Evolutionary conservation across 2,329 filamentous ascomycete species (phyloP).

Genomic region (Venturia pyrina): DNA sequence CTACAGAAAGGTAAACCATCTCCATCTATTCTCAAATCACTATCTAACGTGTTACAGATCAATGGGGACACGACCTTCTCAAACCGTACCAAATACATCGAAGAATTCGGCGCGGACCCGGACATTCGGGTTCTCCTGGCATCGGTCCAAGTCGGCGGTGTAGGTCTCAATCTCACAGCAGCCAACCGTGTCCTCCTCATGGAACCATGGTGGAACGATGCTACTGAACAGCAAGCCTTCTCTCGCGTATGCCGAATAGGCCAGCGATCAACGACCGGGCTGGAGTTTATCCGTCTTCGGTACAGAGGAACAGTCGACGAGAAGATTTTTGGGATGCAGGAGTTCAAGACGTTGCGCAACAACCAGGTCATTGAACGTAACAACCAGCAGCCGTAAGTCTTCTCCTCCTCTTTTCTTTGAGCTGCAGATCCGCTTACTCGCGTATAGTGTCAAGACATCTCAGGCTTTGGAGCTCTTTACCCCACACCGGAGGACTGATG

Average conservation of each 20-base stretch:
- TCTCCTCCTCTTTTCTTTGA: too few species aligned
- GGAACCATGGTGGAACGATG: conserved; percentile 50
- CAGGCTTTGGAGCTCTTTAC: too few species aligned
- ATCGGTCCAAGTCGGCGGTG: conserved; percentile 46
- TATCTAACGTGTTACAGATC: not conserved
- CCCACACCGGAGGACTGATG: too few species aligned
- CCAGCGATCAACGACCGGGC: too few species aligned
- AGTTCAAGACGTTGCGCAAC: too few species aligned
- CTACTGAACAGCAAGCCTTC: conserved; percentile 53
- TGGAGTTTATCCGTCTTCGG: too few species aligned
- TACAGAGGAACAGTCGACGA: too few species aligned
- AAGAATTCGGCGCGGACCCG: conserved; percentile 32
- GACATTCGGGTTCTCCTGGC: conserved; percentile 41
- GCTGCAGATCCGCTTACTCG: too few species aligned
- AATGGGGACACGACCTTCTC: conserved; percentile 36
- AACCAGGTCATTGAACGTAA: too few species aligned
- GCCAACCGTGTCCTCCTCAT: conserved; percentile 41
- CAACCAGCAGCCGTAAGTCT: too few species aligned
- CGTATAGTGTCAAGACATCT: too few species aligned
- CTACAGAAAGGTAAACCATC: not conserved
- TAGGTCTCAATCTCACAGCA: conserved; percentile 49
- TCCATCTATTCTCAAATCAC: not conserved
- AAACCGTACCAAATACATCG: conserved; percentile 36
- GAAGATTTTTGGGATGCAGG: too few species aligned
- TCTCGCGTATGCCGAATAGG: conserved; percentile 55